Base-by-base conservation (phyloP, 139 green algal genomes). In the Volvox reticuliferus region DNA sequence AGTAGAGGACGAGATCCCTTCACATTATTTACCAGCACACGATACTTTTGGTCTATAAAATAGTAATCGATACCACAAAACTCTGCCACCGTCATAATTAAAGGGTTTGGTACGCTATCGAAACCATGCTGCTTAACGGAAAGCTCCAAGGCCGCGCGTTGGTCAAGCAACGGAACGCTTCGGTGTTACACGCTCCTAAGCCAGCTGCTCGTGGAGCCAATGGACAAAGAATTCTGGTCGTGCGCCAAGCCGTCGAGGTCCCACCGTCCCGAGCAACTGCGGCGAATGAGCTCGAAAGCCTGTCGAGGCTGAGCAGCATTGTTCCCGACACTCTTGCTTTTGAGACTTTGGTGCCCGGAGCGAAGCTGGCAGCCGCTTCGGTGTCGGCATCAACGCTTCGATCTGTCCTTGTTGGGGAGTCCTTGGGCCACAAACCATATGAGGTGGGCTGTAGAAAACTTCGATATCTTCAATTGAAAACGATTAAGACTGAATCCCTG, bases 281-380 rank as follows among this genome's bases (percentile, higher is more conserved):
- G 0, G 94, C 93, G 0, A 95, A 90, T 24, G 95, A 97, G 88
- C 93, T 97, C 12, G 83, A 96, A 22, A 82, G 82, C 12, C 86
- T 97, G 28, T 76, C 86, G 2, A 36, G 84, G 0, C 95, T 92
- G 37, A 92, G 50, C 37, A 88, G 79, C 19, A 87, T 98, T 3
- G 96, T 97, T 1, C 95, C 95, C 17, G 94, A 98, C 76, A 93
- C 96, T 28, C 79, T 98, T 19, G 79, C 95, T 2, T 77, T 94
- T 35, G 79, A 93, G 79, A 92, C 84, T 12, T 87, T 95, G 3
- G 71, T 94, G 1, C 73, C 88, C 13, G 90, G 94, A 12, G 93
- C 94, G 16, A 82, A 76, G 36, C 86, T 94, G 32, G 96, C 96
- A 35, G 96, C 95, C 9, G 96, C 94, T 1, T 97, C 95, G 17